A percentile compares a stretch with the other conserved stretches of the same genome.
These are phyloP conservation scores for Sporodiniella umbellata DNA, from an alignment of 371 early-diverging fungal species.

Conservation along the genomic window DNA sequence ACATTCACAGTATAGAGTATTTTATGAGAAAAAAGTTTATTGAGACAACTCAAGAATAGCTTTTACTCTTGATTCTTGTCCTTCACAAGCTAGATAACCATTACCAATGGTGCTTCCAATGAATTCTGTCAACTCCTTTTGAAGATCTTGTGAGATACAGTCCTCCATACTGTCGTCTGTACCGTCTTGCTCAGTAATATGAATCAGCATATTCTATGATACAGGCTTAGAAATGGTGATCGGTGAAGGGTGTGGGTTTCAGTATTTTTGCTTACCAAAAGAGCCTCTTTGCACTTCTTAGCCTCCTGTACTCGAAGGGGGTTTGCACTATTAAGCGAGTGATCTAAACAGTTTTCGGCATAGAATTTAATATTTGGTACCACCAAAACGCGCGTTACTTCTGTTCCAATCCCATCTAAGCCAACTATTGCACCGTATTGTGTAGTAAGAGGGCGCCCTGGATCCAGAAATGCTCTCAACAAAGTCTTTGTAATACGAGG, in stretches of 20 bases:
- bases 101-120: slow-evolving; percentile 17
- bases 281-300: slow-evolving; percentile 35
- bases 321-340: slow-evolving; percentile 19
- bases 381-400: slow-evolving; percentile 71
- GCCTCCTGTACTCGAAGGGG: slow-evolving; percentile 32
- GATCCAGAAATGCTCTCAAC: slow-evolving; percentile 85
- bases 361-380: slow-evolving; percentile 76
- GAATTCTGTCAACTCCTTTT: slow-evolving; percentile 9
- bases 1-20: neutral
- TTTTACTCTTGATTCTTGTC: slow-evolving; percentile 7
- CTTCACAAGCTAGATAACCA: slow-evolving; percentile 16
- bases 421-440: slow-evolving; percentile 91
- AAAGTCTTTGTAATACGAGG: slow-evolving; percentile 88
- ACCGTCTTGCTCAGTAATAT: slow-evolving; percentile 15
- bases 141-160: slow-evolving; percentile 13
- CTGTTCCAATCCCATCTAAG: slow-evolving; percentile 72
- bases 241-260: too few relatives aligned
- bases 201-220: slow-evolving; percentile 14
- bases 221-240: neutral
- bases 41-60: slow-evolving; percentile 4
- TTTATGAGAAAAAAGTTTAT: neutral
- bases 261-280: slow-evolving; percentile 20
- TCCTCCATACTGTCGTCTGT: slow-evolving; percentile 17
- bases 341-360: slow-evolving; percentile 33
- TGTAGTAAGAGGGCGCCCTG: slow-evolving; percentile 73